phyloP scores from a whole-genome alignment of 116 monocot species.

The Thalassia testudinum region DNA sequence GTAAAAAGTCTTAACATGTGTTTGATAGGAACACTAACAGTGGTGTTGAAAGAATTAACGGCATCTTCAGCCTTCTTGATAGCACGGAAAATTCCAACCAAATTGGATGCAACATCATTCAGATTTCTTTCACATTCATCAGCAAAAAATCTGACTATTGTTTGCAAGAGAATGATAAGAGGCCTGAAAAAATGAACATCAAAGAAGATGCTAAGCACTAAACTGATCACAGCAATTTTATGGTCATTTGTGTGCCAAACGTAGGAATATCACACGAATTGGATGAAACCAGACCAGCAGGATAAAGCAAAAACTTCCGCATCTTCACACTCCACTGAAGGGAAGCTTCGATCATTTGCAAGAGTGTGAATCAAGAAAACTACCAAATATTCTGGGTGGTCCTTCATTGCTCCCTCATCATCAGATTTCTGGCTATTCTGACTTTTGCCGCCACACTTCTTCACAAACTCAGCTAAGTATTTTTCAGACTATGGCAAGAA shows the following conservation, averaged over 20 bases:
- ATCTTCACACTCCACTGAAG: constrained; percentile 31
- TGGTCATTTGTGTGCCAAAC: too few relatives aligned
- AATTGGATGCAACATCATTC: constrained; percentile 18
- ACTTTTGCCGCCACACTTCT: constrained; percentile 12
- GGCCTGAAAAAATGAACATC: constrained; percentile 38
- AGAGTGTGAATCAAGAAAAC: constrained; percentile 75
- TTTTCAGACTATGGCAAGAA: constrained; percentile 5
- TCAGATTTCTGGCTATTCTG: constrained; percentile 5
- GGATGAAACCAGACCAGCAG: constrained; percentile 24
- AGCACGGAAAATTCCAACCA: constrained; percentile 64
- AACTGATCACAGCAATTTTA: background rate
- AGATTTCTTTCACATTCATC: constrained; percentile 8
- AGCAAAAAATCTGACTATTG: constrained; percentile 21
- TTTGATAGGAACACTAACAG: constrained; percentile 15
- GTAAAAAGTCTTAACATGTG: background rate
- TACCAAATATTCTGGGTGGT: constrained; percentile 57
- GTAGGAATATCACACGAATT: background rate
- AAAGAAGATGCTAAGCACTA: background rate
- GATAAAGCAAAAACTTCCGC: constrained; percentile 34
- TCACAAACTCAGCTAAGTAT: constrained; percentile 43
- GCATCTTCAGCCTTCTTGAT: constrained; percentile 80
- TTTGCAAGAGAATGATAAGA: constrained; percentile 30
- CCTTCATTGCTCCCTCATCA: constrained; percentile 20
- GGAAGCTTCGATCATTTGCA: constrained; percentile 50
- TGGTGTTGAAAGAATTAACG: constrained; percentile 33